Evolutionary conservation across 2,329 filamentous ascomycete species (phyloP).

Genomic region (Pseudogymnoascus sp.): DNA sequence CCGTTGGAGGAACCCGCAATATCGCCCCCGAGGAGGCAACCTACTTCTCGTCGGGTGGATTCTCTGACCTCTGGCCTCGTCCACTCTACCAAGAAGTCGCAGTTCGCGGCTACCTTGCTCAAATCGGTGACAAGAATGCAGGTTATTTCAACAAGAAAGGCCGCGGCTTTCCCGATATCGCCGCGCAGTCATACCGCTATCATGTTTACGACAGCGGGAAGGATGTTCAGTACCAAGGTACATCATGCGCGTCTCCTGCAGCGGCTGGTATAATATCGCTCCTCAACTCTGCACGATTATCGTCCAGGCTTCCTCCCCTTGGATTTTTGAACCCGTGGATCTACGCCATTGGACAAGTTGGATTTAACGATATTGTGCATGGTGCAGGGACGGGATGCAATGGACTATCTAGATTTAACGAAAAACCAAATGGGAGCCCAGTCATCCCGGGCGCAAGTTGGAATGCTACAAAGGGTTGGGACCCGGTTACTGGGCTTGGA

Average conservation of each 20-base stretch:
- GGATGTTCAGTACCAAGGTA: constrained; percentile 32
- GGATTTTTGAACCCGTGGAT: constrained; percentile 55
- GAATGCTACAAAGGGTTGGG: constrained; percentile 35
- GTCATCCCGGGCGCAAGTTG: constrained; percentile 28
- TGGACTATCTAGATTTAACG: constrained; percentile 13
- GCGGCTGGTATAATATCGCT: constrained; percentile 48
- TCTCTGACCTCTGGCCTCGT: constrained; percentile 39
- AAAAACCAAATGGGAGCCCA: constrained; percentile 15
- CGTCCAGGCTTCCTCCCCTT: constrained; percentile 28
- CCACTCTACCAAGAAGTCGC: constrained; percentile 37
- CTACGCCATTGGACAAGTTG: constrained; percentile 39
- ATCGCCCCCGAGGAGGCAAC: constrained; percentile 39
- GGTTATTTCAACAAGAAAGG: constrained; percentile 34
- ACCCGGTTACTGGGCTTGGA: constrained; percentile 39
- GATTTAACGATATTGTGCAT: constrained; percentile 36
- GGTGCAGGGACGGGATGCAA: constrained; percentile 30
- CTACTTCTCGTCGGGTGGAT: constrained; percentile 35
- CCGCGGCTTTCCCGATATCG: constrained; percentile 43
- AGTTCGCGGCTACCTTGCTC: constrained; percentile 33
- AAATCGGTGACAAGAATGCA: constrained; percentile 25
- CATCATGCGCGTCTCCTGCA: constrained; percentile 46
- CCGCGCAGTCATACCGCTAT: constrained; percentile 14
- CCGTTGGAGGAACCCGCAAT: constrained; percentile 51
- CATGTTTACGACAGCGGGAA: constrained; percentile 12
- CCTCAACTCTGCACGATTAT: constrained; percentile 42